Evolutionary conservation across 2,329 filamentous ascomycete species (phyloP).

Genomic region (Clarireedia paspali): DNA sequence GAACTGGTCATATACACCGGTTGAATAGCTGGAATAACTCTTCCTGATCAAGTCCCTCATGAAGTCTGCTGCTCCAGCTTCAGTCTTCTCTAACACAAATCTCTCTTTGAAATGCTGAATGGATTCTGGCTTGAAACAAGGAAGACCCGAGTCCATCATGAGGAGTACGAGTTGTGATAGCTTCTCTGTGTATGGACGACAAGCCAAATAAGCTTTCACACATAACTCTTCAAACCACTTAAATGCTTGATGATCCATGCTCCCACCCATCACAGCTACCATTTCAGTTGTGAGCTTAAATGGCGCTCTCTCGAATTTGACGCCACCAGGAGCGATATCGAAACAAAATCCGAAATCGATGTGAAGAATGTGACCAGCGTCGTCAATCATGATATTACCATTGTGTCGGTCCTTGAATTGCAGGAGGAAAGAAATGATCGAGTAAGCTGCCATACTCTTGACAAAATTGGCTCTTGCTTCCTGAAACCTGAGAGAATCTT

Average conservation of each 20-base stretch:
- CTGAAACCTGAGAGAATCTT: constrained; percentile 91
- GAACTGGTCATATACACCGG: constrained; percentile 95
- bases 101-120: constrained; percentile 86
- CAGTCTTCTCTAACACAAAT: constrained; percentile 86
- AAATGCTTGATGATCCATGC: constrained; percentile 77
- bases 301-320: constrained; percentile 94
- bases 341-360: constrained; percentile 99
- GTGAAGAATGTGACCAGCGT: constrained; percentile 92
- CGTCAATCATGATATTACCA: constrained; percentile 99
- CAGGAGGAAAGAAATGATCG: constrained; percentile 88
- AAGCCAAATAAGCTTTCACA: constrained; percentile 89
- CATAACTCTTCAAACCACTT: constrained; percentile 95
- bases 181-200: constrained; percentile 79
- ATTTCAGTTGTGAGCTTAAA: constrained; percentile 98
- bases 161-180: constrained; percentile 81
- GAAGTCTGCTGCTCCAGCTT: constrained; percentile 89
- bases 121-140: constrained; percentile 96
- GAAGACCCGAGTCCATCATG: constrained; percentile 93
- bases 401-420: constrained; percentile 99
- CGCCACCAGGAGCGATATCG: constrained; percentile 92
- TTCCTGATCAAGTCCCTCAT: constrained; percentile 85
- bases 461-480: constrained; percentile 95
- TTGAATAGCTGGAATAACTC: constrained; percentile 86
- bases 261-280: constrained; percentile 97
- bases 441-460: constrained; percentile 98